phyloP scores from a whole-genome alignment of 371 early-diverging fungal species.

The Mucor sp. region DNA sequence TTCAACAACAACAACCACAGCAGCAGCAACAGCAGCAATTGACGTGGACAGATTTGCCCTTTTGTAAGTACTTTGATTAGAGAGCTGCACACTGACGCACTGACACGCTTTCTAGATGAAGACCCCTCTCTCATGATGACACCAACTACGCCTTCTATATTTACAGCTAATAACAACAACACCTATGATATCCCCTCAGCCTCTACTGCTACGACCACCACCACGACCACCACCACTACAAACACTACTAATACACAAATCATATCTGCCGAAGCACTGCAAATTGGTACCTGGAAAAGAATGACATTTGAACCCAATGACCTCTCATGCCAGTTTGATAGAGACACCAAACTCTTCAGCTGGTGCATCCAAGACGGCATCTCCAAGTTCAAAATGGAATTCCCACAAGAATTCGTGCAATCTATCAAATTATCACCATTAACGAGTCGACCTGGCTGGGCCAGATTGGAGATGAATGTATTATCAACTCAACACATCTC shows the following conservation, averaged over 20 bases:
- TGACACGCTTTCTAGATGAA: background rate
- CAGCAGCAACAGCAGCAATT: constrained; percentile 5
- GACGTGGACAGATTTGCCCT: constrained; percentile 14
- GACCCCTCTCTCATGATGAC: constrained; percentile 7
- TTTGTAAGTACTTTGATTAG: constrained; percentile 18
- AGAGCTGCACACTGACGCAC: background rate
- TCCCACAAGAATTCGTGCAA: constrained; percentile 57
- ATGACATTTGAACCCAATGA: constrained; percentile 57
- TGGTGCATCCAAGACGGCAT: constrained; percentile 73
- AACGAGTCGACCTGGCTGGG: constrained; percentile 36
- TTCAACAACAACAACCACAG: background rate
- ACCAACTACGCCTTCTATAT: constrained; percentile 10
- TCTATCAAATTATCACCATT: constrained; percentile 50
- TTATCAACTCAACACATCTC: constrained; percentile 33
- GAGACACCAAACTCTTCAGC: constrained; percentile 50
- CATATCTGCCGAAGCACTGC: constrained; percentile 49
- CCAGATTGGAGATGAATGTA: constrained; percentile 33
- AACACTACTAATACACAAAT: background rate
- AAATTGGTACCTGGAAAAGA: constrained; percentile 82
- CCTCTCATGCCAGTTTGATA: constrained; percentile 63
- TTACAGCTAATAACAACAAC: background rate
- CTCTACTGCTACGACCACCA: background rate
- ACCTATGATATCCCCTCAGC: background rate
- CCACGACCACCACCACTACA: background rate
- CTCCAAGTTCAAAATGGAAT: constrained; percentile 72